A percentile compares a stretch with the other conserved stretches of the same genome.
Conservation (phyloP, 1,139 yeast species). For the Saccharomyces hybrid region DNA sequence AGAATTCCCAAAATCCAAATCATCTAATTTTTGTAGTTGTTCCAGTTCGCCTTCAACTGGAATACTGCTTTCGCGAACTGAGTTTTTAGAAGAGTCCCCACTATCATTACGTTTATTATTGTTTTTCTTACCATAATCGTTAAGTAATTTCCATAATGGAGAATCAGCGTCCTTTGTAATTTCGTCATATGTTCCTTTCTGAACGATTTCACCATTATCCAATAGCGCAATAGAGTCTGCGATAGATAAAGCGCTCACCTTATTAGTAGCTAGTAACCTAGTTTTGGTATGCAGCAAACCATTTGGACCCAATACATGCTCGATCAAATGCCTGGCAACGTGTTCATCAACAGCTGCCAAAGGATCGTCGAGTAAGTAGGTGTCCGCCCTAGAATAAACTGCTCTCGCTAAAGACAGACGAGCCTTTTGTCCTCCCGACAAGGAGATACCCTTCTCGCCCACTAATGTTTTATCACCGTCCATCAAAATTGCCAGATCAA, state of each 20-base stretch:
- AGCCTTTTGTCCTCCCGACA: conserved; percentile 39
- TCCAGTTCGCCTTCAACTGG: conserved; percentile 33
- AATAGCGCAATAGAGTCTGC: conserved; percentile 72
- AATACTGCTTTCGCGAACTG: conserved; percentile 21
- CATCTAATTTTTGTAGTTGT: conserved; percentile 30
- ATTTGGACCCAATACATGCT: conserved; percentile 69
- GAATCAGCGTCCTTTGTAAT: conserved; percentile 42
- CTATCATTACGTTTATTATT: conserved; percentile 11
- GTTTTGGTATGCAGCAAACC: conserved; percentile 76
- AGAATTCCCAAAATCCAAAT: conserved; percentile 21
- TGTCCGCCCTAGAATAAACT: conserved; percentile 89
- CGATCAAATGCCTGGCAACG: conserved; percentile 77
- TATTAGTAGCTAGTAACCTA: conserved; percentile 80
- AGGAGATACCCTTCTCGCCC: conserved; percentile 94
- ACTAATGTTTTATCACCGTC: conserved; percentile 89
- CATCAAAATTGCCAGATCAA: conserved; percentile 70
- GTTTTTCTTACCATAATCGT: conserved; percentile 63
- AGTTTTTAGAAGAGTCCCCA: conserved; percentile 9
- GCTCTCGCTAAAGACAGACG: conserved; percentile 88
- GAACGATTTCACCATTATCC: conserved; percentile 68
- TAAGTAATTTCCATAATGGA: conserved; percentile 53
- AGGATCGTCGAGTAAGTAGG: conserved; percentile 86
- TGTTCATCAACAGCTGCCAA: conserved; percentile 94
- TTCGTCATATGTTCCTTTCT: conserved; percentile 64
- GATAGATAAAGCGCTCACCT: conserved; percentile 71